Evolutionary conservation across 345 rosid species (phyloP).

Genomic region (Draba incana): DNA sequence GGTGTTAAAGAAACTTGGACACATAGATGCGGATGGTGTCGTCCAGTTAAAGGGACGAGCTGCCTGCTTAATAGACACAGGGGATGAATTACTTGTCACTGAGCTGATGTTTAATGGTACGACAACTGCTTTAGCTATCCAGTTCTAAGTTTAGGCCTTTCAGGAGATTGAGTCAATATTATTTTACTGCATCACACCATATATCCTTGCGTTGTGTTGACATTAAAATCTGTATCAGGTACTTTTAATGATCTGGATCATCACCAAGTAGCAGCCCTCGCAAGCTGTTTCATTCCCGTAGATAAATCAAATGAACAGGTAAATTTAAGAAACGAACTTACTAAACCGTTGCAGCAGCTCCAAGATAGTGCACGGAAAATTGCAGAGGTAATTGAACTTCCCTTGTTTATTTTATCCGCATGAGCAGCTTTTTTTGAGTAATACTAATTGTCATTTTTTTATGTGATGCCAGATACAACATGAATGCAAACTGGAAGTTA

Average conservation of each 20-base stretch:
- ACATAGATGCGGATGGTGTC: conserved; percentile 82
- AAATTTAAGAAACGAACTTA: conserved; percentile 84
- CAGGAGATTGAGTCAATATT: conserved; percentile 1
- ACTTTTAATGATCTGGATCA: conserved; percentile 95
- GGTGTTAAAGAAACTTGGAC: conserved; percentile 94
- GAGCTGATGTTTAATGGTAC: conserved; percentile 98
- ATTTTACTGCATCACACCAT: conserved; percentile 9
- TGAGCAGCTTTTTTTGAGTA: not conserved
- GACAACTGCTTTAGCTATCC: conserved; percentile 15
- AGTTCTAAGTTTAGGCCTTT: conserved; percentile 23
- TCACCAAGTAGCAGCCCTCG: conserved; percentile 97
- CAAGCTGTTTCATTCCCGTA: conserved; percentile 98
- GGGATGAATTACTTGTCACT: conserved; percentile 97
- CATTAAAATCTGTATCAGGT: conserved; percentile 54
- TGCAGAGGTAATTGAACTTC: conserved; percentile 68
- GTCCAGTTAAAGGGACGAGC: conserved; percentile 96
- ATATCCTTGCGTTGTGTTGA: conserved; percentile 6
- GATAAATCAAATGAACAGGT: conserved; percentile 91
- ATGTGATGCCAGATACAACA: conserved; percentile 72
- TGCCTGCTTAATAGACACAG: conserved; percentile 98
- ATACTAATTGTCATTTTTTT: conserved; percentile 6
- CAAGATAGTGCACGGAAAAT: conserved; percentile 95
- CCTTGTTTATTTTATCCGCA: conserved; percentile 10
- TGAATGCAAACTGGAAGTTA: conserved; percentile 91
- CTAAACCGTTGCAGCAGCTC: conserved; percentile 91